Conservation (phyloP, 2,329 filamentous ascomycete genomes). For the Phyllosticta citrichinensis region DNA sequence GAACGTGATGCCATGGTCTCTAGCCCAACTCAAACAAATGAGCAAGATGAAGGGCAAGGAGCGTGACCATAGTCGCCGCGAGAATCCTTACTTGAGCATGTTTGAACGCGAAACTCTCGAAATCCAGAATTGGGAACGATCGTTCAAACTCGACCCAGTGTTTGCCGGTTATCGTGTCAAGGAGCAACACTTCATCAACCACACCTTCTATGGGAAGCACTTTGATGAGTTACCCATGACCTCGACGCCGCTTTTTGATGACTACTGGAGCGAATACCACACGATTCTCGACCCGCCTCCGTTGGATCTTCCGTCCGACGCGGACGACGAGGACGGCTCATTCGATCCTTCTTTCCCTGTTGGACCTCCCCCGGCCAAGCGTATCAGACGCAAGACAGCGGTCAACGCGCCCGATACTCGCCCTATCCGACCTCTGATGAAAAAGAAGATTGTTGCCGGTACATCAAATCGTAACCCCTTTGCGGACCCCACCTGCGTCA, state of each 20-base stretch:
- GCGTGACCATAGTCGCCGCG: constrained; percentile 4
- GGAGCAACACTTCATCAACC: constrained; percentile 10
- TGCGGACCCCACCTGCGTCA: constrained; percentile 12
- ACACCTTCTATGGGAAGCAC: constrained; percentile 5
- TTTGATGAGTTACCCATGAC: background rate
- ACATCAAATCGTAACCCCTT: background rate
- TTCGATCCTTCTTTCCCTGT: background rate
- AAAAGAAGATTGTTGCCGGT: background rate
- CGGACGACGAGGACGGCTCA: background rate
- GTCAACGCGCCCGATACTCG: background rate
- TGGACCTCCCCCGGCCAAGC: background rate
- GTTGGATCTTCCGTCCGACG: background rate
- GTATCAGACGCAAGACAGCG: background rate
- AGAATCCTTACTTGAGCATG: constrained; percentile 2
- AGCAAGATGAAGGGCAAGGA: constrained; percentile 9
- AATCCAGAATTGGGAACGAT: constrained; percentile 3
- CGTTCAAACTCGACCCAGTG: constrained; percentile 1
- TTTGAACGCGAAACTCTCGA: constrained; percentile 8
- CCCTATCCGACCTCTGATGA: background rate
- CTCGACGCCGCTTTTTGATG: background rate
- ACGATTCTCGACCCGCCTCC: constrained; percentile 2
- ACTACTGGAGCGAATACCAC: background rate
- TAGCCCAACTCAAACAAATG: constrained; percentile 5
- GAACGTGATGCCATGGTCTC: constrained; percentile 2
- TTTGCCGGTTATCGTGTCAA: constrained; percentile 4